phyloP scores from a whole-genome alignment of 768 basidiomycete genomes.

The Kwoniella europaea region DNA sequence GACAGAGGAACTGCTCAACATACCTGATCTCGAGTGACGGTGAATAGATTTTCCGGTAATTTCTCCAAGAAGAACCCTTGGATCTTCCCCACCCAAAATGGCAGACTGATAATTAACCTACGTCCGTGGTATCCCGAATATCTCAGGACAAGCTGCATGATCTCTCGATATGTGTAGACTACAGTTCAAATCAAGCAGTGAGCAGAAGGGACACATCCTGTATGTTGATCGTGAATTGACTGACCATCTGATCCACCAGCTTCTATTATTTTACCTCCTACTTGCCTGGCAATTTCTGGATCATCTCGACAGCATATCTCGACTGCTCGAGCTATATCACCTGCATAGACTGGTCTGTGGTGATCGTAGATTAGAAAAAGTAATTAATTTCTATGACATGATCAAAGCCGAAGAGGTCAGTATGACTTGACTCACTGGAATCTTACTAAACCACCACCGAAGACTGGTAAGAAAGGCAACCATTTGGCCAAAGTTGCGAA shows the following conservation, averaged over 20 bases:
- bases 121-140: conserved; percentile 62
- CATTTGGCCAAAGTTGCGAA: conserved; percentile 68
- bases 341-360: conserved; percentile 68
- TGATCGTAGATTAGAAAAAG: too few species aligned
- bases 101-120: conserved; percentile 69
- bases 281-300: conserved; percentile 56
- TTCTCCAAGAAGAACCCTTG: conserved; percentile 71
- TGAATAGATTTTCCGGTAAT: conserved; percentile 70
- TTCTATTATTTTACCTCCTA: conserved; percentile 63
- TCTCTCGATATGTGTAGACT: conserved; percentile 72
- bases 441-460: conserved; percentile 68
- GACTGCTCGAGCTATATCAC: conserved; percentile 69
- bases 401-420: background rate
- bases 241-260: conserved; percentile 64
- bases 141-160: conserved; percentile 69
- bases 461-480: conserved; percentile 76
- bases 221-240: conserved; percentile 27
- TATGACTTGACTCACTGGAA: conserved; percentile 63
- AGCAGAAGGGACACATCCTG: conserved; percentile 27
- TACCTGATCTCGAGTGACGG: conserved; percentile 73
- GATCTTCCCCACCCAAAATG: conserved; percentile 68
- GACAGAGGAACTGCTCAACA: conserved; percentile 16
- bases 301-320: conserved; percentile 66
- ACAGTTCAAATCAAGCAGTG: background rate
- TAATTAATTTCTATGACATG: too few species aligned